phyloP scores from a whole-genome alignment of 331 rosid genomes.

The Dryas integrifolia region DNA sequence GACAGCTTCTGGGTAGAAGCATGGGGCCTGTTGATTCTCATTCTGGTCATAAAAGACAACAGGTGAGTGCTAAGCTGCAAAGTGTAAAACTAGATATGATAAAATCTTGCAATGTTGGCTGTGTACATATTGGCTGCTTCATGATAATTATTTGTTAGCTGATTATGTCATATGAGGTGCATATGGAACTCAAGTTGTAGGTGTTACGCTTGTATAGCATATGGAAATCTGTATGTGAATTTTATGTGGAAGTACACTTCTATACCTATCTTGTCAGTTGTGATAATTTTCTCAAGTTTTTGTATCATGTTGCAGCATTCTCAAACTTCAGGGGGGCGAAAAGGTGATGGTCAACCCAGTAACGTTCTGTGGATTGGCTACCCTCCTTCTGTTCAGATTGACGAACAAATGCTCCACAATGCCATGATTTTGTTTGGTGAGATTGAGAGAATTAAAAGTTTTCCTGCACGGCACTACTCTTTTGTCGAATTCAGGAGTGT shows the following conservation, averaged over 20 bases:
- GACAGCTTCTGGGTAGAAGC: slow-evolving; percentile 56
- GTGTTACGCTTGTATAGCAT: background rate
- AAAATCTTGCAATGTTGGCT: background rate
- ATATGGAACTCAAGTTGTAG: slow-evolving; percentile 1
- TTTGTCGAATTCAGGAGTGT: slow-evolving; percentile 77
- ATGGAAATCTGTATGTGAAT: slow-evolving; percentile 13
- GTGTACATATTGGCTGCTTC: slow-evolving; percentile 1
- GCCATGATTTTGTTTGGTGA: slow-evolving; percentile 89
- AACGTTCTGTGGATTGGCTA: slow-evolving; percentile 78
- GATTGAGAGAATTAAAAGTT: slow-evolving; percentile 77
- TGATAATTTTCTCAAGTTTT: slow-evolving; percentile 11
- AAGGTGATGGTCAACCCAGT: slow-evolving; percentile 67
- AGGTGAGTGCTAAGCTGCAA: slow-evolving; percentile 42
- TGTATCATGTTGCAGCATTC: slow-evolving; percentile 42
- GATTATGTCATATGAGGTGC: slow-evolving; percentile 1
- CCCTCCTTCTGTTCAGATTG: slow-evolving; percentile 78
- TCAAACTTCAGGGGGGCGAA: slow-evolving; percentile 49
- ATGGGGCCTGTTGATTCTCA: slow-evolving; percentile 53
- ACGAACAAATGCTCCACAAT: slow-evolving; percentile 87
- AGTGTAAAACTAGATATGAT: slow-evolving; percentile 4
- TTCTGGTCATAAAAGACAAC: slow-evolving; percentile 60
- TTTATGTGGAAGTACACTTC: background rate
- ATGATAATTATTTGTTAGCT: background rate
- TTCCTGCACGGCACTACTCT: slow-evolving; percentile 66
- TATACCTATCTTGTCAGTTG: background rate